Base-by-base conservation (phyloP, 1,284 basidiomycete genomes). In the Ustanciosporium gigantosporum region DNA sequence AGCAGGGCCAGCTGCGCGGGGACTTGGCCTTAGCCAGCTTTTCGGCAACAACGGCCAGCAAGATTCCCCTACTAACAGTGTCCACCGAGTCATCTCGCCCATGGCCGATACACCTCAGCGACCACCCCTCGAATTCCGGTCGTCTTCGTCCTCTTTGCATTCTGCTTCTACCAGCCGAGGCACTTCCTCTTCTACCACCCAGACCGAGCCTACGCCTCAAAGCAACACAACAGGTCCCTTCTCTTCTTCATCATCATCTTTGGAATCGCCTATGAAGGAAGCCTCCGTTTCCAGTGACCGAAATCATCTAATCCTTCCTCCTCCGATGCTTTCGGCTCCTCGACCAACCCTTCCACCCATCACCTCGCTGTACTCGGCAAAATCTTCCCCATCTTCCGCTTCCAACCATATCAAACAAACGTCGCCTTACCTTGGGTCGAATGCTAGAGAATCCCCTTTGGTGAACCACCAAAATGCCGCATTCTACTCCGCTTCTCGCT, bases 121-220 rank as follows among this genome's bases (percentile, higher is more conserved):
- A 25, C 58, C 52, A 15, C 11, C 23, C n/a, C 34, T 62, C 21
- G 46, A 56, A 14, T 36, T 51, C 27, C 43, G 58, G 3, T 48
- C 52, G 2, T 56, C 51, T 7, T 56, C 51, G 7, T 62, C 58
- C 0, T 56, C 51, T 5, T 41, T 56, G 14, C 32, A 22, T 1
- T 46, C 47, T 7, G 25, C 49, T 3, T 59, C 56, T 4, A 45
- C 45, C 2, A 48, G 36, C 24, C 43, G 46, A 21, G 31, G 15
- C 6, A 46, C 55, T 7, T 36, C 43, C 7, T 37, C 31, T 21
- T 11, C 29, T 4, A 27, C 36, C 42, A n/a, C 27, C n/a, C 27
- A 29, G n/a, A 29, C 27, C 9, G 27, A n/a, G 11, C n/a, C 27
- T 11, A 9, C 27, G 27, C 27, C 27, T n/a, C 11, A 9, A 29